These are phyloP conservation scores for Ehretia macrophylla DNA, from an alignment of 257 asterid genomes.

Conservation along the genomic window DNA sequence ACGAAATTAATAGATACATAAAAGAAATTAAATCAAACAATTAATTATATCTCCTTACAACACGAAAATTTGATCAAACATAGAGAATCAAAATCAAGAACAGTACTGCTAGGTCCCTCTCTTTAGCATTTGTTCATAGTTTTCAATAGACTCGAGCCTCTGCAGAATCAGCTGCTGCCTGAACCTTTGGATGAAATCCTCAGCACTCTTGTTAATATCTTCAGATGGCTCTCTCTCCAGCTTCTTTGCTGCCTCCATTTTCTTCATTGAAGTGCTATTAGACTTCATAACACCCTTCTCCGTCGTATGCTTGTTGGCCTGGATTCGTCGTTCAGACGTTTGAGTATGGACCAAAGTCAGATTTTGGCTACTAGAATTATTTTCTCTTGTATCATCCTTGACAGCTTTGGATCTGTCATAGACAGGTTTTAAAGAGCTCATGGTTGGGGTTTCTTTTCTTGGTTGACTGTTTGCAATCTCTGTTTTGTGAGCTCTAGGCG, in stretches of 20 bases:
- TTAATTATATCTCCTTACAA: too few relatives aligned
- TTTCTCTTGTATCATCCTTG: neutral
- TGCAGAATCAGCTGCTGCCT: conserved; percentile 59
- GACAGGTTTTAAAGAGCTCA: neutral
- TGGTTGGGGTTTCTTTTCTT: neutral
- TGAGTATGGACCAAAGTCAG: neutral
- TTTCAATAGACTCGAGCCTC: conserved; percentile 76
- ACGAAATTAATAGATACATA: too few relatives aligned
- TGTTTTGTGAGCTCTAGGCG: neutral
- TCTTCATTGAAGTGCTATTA: conserved; percentile 7
- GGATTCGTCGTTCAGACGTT: neutral
- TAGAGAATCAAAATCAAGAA: too few relatives aligned
- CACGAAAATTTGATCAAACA: too few relatives aligned
- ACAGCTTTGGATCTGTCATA: neutral
- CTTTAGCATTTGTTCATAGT: conserved; percentile 64
- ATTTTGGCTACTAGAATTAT: neutral
- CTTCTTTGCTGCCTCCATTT: conserved; percentile 22
- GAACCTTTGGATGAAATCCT: conserved; percentile 62
- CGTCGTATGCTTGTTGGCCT: too few relatives aligned
- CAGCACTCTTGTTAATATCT: conserved; percentile 68
- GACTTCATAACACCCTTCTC: neutral
- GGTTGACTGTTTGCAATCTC: neutral
- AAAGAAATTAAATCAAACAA: too few relatives aligned
- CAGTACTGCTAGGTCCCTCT: conserved; percentile 24
- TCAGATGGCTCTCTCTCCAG: conserved; percentile 38